Conservation (phyloP, 2,329 filamentous ascomycete species). For the Metarhizium anisopliae region DNA sequence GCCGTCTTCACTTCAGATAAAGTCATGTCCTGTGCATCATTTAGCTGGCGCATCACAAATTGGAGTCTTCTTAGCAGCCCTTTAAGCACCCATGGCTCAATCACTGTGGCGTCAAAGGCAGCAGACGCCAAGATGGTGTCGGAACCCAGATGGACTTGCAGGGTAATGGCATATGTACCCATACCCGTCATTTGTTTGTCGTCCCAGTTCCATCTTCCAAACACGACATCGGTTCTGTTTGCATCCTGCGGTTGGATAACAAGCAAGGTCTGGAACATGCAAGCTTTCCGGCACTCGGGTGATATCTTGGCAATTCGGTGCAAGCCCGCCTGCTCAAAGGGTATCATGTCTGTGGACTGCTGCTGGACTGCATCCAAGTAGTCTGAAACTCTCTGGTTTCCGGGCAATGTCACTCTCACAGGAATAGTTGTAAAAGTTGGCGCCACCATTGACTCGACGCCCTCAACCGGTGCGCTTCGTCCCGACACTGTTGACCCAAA, state of each 20-base stretch:
- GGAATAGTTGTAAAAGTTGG: conserved; percentile 33
- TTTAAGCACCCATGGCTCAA: too few species aligned
- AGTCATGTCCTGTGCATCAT: too few species aligned
- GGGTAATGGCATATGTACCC: too few species aligned
- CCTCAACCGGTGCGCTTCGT: conserved; percentile 16
- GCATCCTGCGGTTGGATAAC: conserved; percentile 15
- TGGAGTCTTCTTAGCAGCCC: too few species aligned
- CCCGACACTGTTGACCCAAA: conserved; percentile 36
- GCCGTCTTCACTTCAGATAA: too few species aligned
- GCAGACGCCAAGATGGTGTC: too few species aligned
- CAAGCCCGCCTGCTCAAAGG: conserved; percentile 13
- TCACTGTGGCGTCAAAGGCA: too few species aligned
- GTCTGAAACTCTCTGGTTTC: neutral
- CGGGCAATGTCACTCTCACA: conserved; percentile 27
- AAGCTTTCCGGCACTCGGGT: conserved; percentile 10
- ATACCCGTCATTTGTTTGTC: too few species aligned
- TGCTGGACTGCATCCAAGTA: conserved; percentile 9
- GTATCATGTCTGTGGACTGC: conserved; percentile 10
- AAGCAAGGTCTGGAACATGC: conserved; percentile 19
- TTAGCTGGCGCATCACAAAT: too few species aligned
- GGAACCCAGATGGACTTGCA: too few species aligned
- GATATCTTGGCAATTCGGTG: conserved; percentile 12
- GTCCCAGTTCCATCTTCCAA: neutral
- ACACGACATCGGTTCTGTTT: neutral
- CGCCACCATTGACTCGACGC: conserved; percentile 13